Percentiles rank a stretch among this genome's conserved stretches.
phyloP scores from a whole-genome alignment of 139 green algal species.

The Closterium sp. region DNA sequence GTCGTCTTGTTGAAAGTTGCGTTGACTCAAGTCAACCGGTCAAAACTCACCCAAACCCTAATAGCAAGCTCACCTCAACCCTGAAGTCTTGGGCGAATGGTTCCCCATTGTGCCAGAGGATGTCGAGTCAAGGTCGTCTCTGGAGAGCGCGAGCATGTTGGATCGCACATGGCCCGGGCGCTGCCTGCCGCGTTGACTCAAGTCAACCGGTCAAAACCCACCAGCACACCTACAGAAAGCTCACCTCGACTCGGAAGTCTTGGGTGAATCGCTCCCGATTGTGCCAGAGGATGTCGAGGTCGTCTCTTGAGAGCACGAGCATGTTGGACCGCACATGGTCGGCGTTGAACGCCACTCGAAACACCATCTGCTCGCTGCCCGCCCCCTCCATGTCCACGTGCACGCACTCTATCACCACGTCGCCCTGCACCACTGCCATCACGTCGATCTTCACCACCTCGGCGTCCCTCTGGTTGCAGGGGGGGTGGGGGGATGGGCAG shows the following conservation, averaged over 20 bases:
- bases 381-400: constrained; percentile 20
- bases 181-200: too few species aligned
- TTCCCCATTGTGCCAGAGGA: too few species aligned
- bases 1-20: too few species aligned
- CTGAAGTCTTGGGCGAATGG: too few species aligned
- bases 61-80: background rate
- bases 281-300: constrained; percentile 44
- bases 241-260: constrained; percentile 39
- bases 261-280: constrained; percentile 30
- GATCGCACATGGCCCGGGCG: background rate
- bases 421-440: constrained; percentile 34
- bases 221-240: background rate
- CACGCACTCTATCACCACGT: constrained; percentile 50
- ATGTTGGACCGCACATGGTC: constrained; percentile 50
- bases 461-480: constrained; percentile 14
- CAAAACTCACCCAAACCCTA: constrained; percentile 12
- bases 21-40: too few species aligned
- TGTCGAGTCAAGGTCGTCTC: too few species aligned
- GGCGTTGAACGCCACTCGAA: constrained; percentile 49
- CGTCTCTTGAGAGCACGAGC: constrained; percentile 39
- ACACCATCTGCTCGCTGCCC: constrained; percentile 44
- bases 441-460: constrained; percentile 52
- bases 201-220: too few species aligned
- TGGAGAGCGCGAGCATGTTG: background rate
- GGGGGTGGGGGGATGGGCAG: background rate